Evolutionary conservation across 129 eudicot species (phyloP).

Genomic region (Chrysanthemum seticuspe): DNA sequence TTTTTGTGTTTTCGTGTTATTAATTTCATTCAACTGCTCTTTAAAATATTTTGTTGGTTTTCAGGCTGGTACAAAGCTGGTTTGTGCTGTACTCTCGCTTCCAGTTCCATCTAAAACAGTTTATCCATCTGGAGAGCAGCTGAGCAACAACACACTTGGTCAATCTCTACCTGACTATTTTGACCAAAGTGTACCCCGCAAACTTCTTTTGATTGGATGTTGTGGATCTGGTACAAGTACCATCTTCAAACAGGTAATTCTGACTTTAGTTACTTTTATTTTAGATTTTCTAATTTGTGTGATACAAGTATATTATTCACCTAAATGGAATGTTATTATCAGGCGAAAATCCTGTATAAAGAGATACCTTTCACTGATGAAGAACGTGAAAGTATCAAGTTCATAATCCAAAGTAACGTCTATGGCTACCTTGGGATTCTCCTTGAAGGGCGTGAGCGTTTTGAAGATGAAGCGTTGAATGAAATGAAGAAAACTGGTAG

Average conservation of each 20-base stretch:
- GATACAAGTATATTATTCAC: not conserved
- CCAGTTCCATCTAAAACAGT: slow-evolving; percentile 84
- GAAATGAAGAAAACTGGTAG: slow-evolving; percentile 43
- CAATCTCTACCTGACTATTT: slow-evolving; percentile 62
- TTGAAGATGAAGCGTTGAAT: slow-evolving; percentile 81
- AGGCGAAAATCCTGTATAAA: slow-evolving; percentile 92
- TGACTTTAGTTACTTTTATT: not conserved
- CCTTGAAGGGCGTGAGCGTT: slow-evolving; percentile 95
- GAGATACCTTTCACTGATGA: slow-evolving; percentile 76
- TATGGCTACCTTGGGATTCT: slow-evolving; percentile 86
- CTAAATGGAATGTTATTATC: slow-evolving; percentile 20
- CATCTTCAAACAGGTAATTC: slow-evolving; percentile 84
- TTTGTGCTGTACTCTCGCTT: slow-evolving; percentile 87
- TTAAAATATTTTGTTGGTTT: slow-evolving; percentile 17
- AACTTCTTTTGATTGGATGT: slow-evolving; percentile 84
- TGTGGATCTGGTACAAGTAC: slow-evolving; percentile 97
- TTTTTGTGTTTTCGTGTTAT: not conserved
- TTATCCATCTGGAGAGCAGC: slow-evolving; percentile 59
- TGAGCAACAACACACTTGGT: slow-evolving; percentile 44
- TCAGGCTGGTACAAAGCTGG: slow-evolving; percentile 95
- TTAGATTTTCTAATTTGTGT: not conserved
- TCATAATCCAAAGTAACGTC: slow-evolving; percentile 78
- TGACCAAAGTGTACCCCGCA: slow-evolving; percentile 58
- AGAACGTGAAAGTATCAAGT: slow-evolving; percentile 81
- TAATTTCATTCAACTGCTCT: not conserved